phyloP scores from a whole-genome alignment of 2,329 filamentous ascomycete genomes.

The Cytospora piceicola region DNA sequence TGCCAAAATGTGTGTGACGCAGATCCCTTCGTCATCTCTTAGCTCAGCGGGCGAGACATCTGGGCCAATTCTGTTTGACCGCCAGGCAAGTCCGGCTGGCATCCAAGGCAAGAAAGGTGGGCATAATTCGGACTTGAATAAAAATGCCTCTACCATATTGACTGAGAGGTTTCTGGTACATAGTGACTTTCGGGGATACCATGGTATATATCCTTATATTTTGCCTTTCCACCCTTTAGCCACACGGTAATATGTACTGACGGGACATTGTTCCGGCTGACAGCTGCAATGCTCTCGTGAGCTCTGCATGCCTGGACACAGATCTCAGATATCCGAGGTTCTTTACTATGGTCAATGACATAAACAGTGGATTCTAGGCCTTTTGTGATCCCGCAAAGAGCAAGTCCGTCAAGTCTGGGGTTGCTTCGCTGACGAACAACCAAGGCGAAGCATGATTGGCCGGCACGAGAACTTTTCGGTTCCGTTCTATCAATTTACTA shows the following conservation, averaged over 20 bases:
- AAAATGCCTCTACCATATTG: neutral
- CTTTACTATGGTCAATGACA: slow-evolving; percentile 15
- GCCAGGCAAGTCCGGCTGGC: neutral
- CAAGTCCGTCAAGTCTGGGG: slow-evolving; percentile 11
- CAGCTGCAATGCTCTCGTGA: slow-evolving; percentile 23
- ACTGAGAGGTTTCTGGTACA: neutral
- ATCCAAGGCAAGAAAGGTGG: neutral
- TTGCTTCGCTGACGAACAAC: slow-evolving; percentile 15
- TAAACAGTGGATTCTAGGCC: slow-evolving; percentile 12
- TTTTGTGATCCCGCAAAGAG: neutral
- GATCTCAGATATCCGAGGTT: slow-evolving; percentile 20
- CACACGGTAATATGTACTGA: neutral
- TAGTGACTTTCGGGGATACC: neutral
- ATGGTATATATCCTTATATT: too few relatives aligned
- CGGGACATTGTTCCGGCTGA: slow-evolving; percentile 1
- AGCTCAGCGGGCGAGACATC: neutral
- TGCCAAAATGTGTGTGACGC: neutral
- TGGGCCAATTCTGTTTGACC: neutral
- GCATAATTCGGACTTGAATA: neutral
- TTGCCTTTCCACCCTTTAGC: too few relatives aligned
- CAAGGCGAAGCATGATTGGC: slow-evolving; percentile 18
- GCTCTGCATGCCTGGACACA: neutral
- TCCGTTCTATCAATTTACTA: slow-evolving; percentile 4
- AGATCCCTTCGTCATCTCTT: neutral
- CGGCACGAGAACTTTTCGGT: slow-evolving; percentile 23